Evolutionary conservation across 225 moss, liverwort and hornwort species (phyloP).

Genomic region (Asterella californica): DNA sequence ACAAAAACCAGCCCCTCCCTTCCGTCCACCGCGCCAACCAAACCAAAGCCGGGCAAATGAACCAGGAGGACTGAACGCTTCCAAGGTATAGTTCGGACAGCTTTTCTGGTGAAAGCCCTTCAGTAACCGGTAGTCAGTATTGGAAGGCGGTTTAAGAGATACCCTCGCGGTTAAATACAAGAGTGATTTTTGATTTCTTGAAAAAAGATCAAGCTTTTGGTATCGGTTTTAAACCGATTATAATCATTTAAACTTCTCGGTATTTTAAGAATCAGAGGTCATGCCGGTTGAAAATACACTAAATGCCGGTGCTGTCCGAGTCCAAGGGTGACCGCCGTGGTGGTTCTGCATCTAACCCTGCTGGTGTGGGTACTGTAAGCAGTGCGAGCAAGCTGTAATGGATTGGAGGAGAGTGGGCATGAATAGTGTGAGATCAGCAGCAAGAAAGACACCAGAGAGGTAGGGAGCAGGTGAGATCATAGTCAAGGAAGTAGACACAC

Average conservation of each 20-base stretch:
- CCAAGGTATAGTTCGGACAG: too few species aligned
- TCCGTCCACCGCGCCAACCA: background rate
- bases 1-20: background rate
- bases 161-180: too few species aligned
- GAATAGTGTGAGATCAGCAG: background rate
- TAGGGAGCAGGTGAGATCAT: background rate
- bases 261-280: too few species aligned
- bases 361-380: background rate
- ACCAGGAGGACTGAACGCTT: background rate
- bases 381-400: conserved; percentile 8
- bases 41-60: background rate
- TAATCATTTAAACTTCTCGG: too few species aligned
- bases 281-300: background rate
- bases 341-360: background rate
- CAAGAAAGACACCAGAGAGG: background rate
- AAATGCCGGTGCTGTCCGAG: background rate
- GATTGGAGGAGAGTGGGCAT: background rate
- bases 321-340: background rate
- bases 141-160: too few species aligned
- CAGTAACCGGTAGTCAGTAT: too few species aligned
- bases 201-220: too few species aligned
- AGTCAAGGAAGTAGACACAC: background rate
- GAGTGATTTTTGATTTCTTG: too few species aligned
- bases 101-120: too few species aligned
- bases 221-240: too few species aligned